Percentiles rank a stretch among this genome's conserved stretches.
These are phyloP conservation scores for Stachybotrys elegans DNA, from an alignment of 2,329 filamentous ascomycete genomes.

Conservation along the genomic window DNA sequence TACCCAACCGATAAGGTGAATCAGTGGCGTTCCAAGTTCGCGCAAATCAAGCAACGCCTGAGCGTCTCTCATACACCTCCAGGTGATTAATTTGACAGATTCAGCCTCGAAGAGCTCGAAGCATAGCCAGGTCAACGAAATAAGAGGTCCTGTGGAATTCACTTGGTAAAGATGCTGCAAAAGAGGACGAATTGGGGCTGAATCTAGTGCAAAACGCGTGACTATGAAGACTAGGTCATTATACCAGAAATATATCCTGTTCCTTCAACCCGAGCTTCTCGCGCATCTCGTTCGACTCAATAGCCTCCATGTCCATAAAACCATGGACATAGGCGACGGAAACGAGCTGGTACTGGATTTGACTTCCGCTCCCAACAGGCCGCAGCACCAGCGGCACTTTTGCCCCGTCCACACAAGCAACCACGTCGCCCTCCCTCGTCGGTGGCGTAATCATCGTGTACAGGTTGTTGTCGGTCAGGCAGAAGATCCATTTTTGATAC, in stretches of 20 bases:
- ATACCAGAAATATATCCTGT: not conserved
- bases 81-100: not conserved
- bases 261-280: not conserved
- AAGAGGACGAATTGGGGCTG: too few relatives aligned
- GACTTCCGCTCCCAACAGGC: not conserved
- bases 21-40: too few relatives aligned
- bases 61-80: too few relatives aligned
- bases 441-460: not conserved
- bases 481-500: not conserved
- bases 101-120: not conserved
- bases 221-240: not conserved
- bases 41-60: too few relatives aligned
- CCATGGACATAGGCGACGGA: not conserved
- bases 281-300: not conserved
- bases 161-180: not conserved
- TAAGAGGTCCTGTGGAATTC: not conserved
- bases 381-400: not conserved
- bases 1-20: too few relatives aligned
- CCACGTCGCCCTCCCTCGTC: not conserved
- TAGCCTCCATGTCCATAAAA: not conserved
- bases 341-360: not conserved
- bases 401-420: not conserved
- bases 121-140: not conserved
- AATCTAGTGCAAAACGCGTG: not conserved
- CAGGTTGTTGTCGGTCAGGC: not conserved